Conservation (phyloP, 2,329 filamentous ascomycete species). For the Paecilomyces niveus region DNA sequence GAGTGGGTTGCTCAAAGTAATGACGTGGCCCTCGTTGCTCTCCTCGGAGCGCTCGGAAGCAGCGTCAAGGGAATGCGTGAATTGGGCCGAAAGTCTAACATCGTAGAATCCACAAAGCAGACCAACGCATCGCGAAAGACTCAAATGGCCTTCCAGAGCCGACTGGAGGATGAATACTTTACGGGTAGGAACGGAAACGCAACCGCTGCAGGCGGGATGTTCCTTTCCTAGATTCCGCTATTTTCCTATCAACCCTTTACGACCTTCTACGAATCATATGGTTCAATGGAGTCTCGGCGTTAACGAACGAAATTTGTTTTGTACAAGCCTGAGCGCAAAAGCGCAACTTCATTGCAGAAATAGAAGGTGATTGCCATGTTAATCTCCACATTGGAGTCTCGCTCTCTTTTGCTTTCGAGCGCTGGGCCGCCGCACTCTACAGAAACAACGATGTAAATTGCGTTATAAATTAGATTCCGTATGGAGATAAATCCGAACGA, state of each 20-base stretch:
- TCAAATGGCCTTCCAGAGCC: constrained; percentile 13
- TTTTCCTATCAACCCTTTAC: not conserved
- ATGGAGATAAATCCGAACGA: no score
- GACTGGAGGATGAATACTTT: constrained; percentile 21
- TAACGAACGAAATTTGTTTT: not conserved
- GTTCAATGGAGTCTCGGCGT: not conserved
- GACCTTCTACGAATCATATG: not conserved
- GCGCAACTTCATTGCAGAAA: no score
- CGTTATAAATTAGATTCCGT: no score
- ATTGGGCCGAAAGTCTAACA: constrained; percentile 64
- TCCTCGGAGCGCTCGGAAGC: constrained; percentile 69
- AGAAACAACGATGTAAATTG: no score
- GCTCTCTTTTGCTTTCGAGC: no score
- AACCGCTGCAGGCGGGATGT: not conserved
- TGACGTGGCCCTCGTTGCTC: constrained; percentile 70
- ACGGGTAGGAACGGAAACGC: constrained; percentile 8
- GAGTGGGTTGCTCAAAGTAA: constrained; percentile 73
- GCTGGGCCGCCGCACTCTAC: no score
- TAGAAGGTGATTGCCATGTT: no score
- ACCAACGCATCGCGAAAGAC: constrained; percentile 15
- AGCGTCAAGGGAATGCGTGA: constrained; percentile 65
- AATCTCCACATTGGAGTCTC: no score
- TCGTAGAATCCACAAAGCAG: constrained; percentile 44
- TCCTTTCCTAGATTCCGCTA: not conserved
- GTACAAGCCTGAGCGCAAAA: not conserved